These are phyloP conservation scores for Fomes fomentarius DNA, from an alignment of 1,284 basidiomycete species.

Conservation along the genomic window DNA sequence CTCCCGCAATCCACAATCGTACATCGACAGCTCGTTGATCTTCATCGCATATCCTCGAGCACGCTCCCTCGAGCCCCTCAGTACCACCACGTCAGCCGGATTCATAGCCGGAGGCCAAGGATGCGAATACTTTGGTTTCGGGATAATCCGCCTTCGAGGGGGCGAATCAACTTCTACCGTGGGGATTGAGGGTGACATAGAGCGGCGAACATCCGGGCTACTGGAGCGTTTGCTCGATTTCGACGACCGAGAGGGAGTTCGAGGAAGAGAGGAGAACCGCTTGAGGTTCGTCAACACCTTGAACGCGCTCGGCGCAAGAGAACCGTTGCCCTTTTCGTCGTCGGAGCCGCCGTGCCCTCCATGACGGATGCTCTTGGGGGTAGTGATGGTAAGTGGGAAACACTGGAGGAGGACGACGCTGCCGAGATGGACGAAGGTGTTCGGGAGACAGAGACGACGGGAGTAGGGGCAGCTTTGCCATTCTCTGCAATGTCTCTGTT, in stretches of 20 bases:
- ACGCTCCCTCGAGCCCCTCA: constrained; percentile 71
- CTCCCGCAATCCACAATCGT: constrained; percentile 78
- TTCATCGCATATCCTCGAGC: constrained; percentile 80
- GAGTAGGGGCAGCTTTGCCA: constrained; percentile 14
- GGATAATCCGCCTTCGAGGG: constrained; percentile 17
- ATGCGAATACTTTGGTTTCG: constrained; percentile 44
- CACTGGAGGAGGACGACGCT: constrained; percentile 18
- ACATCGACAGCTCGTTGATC: constrained; percentile 80
- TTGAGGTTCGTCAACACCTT: constrained; percentile 42
- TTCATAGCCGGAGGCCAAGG: constrained; percentile 76
- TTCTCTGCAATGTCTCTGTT: constrained; percentile 25
- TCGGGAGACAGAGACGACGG: constrained; percentile 18
- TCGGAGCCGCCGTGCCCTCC: constrained; percentile 18
- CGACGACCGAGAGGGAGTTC: constrained; percentile 48
- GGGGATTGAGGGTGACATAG: constrained; percentile 47
- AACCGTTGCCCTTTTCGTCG: constrained; percentile 19
- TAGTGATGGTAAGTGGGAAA: constrained; percentile 32
- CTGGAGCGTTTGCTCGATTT: constrained; percentile 18
- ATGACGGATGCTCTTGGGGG: constrained; percentile 52
- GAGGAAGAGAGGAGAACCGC: constrained; percentile 62
- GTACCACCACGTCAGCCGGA: constrained; percentile 66
- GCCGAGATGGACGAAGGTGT: constrained; percentile 21
- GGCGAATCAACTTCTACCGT: constrained; percentile 20
- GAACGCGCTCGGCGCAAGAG: constrained; percentile 28
- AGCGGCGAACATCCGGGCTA: constrained; percentile 27